phyloP scores from a whole-genome alignment of 176 grass and related monocot species.

The Aegilops longissima region DNA sequence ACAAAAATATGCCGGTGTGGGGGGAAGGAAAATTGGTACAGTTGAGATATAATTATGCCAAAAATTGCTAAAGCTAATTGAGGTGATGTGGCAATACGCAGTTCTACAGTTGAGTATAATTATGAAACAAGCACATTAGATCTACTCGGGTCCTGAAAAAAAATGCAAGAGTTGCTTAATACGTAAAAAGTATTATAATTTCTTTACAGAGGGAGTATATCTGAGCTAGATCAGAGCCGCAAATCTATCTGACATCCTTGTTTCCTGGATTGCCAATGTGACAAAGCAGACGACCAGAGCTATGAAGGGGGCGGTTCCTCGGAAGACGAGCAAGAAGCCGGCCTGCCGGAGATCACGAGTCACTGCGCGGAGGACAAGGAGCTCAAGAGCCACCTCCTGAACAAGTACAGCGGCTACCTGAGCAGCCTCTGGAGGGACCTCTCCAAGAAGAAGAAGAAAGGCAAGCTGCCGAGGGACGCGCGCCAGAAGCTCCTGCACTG shows the following conservation, averaged over 20 bases:
- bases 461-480: slow-evolving; percentile 84
- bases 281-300: slow-evolving; percentile 41
- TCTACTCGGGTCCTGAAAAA: too few relatives aligned
- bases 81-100: too few relatives aligned
- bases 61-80: too few relatives aligned
- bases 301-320: slow-evolving; percentile 44
- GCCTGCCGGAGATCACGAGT: slow-evolving; percentile 14
- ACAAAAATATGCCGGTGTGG: too few relatives aligned
- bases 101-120: too few relatives aligned
- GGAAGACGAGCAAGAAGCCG: slow-evolving; percentile 52
- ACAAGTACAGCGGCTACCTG: slow-evolving; percentile 89
- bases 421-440: slow-evolving; percentile 76
- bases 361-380: slow-evolving; percentile 59
- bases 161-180: too few relatives aligned
- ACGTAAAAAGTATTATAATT: too few relatives aligned
- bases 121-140: too few relatives aligned
- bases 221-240: background rate
- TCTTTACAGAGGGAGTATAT: too few relatives aligned
- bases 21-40: too few relatives aligned
- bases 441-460: slow-evolving; percentile 93
- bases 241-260: background rate
- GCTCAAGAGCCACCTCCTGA: slow-evolving; percentile 71
- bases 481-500: slow-evolving; percentile 79
- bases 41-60: too few relatives aligned
- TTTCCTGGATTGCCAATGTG: background rate